Evolutionary conservation across 805 yeast genomes (phyloP).

Genomic region (Ogataea haglerorum): DNA sequence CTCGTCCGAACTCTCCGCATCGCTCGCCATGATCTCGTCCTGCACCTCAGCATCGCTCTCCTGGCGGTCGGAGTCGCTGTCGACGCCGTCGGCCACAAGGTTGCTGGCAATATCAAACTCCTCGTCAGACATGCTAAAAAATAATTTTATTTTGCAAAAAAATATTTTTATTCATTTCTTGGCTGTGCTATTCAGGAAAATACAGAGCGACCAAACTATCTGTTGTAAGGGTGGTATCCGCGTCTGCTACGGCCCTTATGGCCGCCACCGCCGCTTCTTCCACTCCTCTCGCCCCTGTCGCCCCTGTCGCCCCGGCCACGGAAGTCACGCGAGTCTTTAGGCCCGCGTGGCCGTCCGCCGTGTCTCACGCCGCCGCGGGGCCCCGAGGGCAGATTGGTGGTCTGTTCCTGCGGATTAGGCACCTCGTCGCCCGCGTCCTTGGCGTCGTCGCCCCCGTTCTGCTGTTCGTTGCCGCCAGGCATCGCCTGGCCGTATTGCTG

Average conservation of each 20-base stretch:
- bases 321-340: constrained; percentile 19
- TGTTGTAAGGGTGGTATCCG: constrained; percentile 34
- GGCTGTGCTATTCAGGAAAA: constrained; percentile 6
- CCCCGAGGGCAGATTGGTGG: constrained; percentile 32
- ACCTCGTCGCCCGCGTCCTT: constrained; percentile 32
- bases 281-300: constrained; percentile 15
- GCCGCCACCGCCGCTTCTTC: constrained; percentile 16
- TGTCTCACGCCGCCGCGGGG: constrained; percentile 31
- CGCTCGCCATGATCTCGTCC: constrained; percentile 51
- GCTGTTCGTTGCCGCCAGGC: constrained; percentile 9
- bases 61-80: constrained; percentile 20
- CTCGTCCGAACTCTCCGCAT: constrained; percentile 49
- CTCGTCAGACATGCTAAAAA: constrained; percentile 28
- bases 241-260: constrained; percentile 6
- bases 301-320: constrained; percentile 7
- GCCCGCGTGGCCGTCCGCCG: constrained; percentile 15
- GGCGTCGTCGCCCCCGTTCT: constrained; percentile 9
- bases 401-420: constrained; percentile 35
- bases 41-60: constrained; percentile 37
- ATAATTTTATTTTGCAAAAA: constrained; percentile 2
- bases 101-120: constrained; percentile 62
- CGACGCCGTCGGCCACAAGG: constrained; percentile 44
- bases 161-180: constrained; percentile 8
- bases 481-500: constrained; percentile 15
- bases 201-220: constrained; percentile 7